Evolutionary conservation across 176 grass and related monocot genomes (phyloP).

Genomic region (Dactylis glomerata): DNA sequence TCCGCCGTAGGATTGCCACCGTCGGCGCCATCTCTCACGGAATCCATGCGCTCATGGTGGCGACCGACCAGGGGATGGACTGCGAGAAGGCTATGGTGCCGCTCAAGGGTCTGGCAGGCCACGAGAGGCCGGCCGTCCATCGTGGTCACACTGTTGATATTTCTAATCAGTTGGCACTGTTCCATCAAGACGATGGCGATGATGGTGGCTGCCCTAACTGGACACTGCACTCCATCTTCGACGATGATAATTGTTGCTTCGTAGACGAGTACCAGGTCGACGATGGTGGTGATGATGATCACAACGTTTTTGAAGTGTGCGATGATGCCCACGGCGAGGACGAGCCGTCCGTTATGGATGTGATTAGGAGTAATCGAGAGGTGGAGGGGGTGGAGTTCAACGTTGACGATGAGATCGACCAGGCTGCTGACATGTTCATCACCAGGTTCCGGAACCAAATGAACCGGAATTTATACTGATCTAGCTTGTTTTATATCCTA

Average conservation of each 20-base stretch:
- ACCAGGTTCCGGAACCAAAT: conserved; percentile 60
- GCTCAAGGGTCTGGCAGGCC: not conserved
- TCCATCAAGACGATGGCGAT: not conserved
- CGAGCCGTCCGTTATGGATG: conserved; percentile 61
- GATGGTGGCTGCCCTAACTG: not conserved
- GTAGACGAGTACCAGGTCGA: not conserved
- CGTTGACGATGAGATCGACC: conserved; percentile 73
- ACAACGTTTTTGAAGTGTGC: not conserved
- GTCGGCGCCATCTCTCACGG: not conserved
- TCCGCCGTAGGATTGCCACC: not conserved
- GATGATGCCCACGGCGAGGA: not conserved
- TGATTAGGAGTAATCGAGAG: conserved; percentile 64
- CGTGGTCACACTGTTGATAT: not conserved
- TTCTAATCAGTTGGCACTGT: not conserved
- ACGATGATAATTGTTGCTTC: not conserved
- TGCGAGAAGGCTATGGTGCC: not conserved
- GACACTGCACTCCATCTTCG: conserved; percentile 12
- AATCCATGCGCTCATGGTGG: not conserved
- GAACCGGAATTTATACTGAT: conserved; percentile 31
- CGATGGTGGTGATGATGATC: not conserved
- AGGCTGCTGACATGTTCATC: conserved; percentile 77
- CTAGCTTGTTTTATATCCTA: not conserved
- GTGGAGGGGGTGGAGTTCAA: conserved; percentile 63
- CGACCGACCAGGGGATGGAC: not conserved
- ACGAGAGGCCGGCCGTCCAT: not conserved